Percentiles rank a stretch among this genome's conserved stretches.
Evolutionary conservation across 805 yeast genomes (phyloP).

Genomic region (baker's yeast (Saccharomyces cerevisiae)): DNA sequence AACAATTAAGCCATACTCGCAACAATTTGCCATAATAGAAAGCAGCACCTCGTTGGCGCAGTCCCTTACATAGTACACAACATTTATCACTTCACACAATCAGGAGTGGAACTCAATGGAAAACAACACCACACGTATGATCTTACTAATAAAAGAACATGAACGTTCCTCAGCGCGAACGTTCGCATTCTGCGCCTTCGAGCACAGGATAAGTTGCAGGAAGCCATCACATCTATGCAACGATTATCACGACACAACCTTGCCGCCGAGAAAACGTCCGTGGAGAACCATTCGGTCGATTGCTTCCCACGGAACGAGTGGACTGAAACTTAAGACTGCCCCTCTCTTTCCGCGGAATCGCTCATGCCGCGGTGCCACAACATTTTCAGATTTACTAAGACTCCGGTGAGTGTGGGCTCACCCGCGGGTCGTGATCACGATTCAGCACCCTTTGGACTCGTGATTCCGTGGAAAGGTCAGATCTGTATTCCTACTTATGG

Average conservation of each 20-base stretch:
- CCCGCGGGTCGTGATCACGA: neutral
- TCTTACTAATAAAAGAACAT: too few species aligned
- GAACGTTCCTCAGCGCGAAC: neutral
- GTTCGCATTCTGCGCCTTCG: neutral
- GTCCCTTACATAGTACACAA: too few species aligned
- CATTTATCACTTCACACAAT: too few species aligned
- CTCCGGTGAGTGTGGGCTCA: neutral
- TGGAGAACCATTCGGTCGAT: neutral
- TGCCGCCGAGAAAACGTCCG: neutral
- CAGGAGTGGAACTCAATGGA: too few species aligned
- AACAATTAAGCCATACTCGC: too few species aligned
- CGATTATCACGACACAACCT: neutral
- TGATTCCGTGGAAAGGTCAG: neutral
- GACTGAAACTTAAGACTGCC: neutral
- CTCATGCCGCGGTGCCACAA: neutral
- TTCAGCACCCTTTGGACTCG: neutral
- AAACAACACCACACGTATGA: too few species aligned
- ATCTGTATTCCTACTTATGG: neutral
- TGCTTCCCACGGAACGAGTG: neutral
- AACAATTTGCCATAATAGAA: too few species aligned
- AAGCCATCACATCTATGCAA: neutral
- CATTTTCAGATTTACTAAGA: neutral
- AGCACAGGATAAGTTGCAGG: too few species aligned
- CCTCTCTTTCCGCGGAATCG: neutral
- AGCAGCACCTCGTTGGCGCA: too few species aligned